Evolutionary conservation across 2,329 filamentous ascomycete species (phyloP), one percentile per base, ranked within the genome.

Genomic region (Thermochaetoides dissita): DNA sequence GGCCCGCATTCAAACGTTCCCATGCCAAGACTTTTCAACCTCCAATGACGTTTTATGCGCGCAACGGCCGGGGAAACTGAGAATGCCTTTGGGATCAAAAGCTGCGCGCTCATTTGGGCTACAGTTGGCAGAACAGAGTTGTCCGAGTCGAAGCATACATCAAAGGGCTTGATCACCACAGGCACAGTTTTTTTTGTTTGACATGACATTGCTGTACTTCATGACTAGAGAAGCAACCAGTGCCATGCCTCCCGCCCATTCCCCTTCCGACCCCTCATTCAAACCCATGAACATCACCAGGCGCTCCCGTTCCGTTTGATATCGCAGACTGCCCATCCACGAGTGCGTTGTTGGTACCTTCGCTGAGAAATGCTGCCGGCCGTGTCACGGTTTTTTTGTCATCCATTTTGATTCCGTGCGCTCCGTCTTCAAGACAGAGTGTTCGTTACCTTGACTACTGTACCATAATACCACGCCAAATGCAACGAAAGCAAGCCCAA

Each of bases 401-500:
- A 53, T 56, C 53, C 53, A 48, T 53, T 57, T 54, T 49, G 53
- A 56, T 55, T 56, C 54, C 54, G 54, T 52, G 59, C 57, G 62
- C 59, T 60, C 59, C 52, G 49, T 49, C 51, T 43, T 53, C 49
- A 44, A 46, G 49, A 56, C 54, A 50, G 50, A 55, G 49, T 49
- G 52, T 51, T 55, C 55, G 54, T 57, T 54, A 52, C 53, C 53
- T 53, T 55, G 52, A 60, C 62, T 60, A 58, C 59, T 63, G 52
- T 64, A 55, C 55, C 57, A 57, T 57, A 50, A 54, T 57, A 60
- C 62, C 62, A 60, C 62, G 61, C 62, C 63, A 59, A 65, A 65
- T 65, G 63, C 62, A 66, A 65, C 63, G 60, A 63, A 66, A 63
- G 59, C 62, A 64, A 63, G 62, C 62, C 63, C 63, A 59, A 61